Evolutionary conservation across 1,284 basidiomycete genomes (phyloP), one percentile per base, ranked within the genome.

Genomic region (Agroathelia rolfsii): DNA sequence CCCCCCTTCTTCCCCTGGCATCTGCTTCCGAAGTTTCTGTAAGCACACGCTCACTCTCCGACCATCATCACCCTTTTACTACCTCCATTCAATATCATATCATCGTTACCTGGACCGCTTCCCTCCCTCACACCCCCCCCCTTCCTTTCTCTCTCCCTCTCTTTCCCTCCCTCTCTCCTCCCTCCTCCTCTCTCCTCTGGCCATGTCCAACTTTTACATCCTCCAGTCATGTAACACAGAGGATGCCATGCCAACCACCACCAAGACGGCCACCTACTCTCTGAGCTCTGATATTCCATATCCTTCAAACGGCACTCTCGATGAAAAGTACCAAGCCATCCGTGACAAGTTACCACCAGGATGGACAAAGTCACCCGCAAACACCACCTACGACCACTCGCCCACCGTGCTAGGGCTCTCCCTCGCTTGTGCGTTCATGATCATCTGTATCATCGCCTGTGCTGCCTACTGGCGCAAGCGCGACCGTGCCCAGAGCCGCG

Each of bases 401-500:
- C 58, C 62, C 13, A 62, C 72, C 39, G 76, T 81, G 37, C 53
- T 81, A 18, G 55, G 64, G 11, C 51, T 81, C 4, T 76, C 77
- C 3, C 64, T 81, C 20, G 61, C 68, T 14, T 60, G 81, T 14
- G 71, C 76, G 2, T 54, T 70, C 18, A 47, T 63, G 31, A 75
- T 81, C 32, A 67, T 66, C 37, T 47, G 61, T 17, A 58, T 76
- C 42, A 76, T 79, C 37, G 53, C 72, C 11, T 50, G 57, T 4
- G 73, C 69, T 42, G 55, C 78, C 13, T 59, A 72, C 33, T 80
- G 75, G 76, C 58, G 77, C 33, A 67, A 67, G 48, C 64, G 52
- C 30, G 53, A 53, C 36, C 49, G 52, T 21, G 58, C 59, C 29
- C 62, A 52, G 45, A 51, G 50, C 39, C 55, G 38, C 33, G 40